Conservation (phyloP, 345 rosid species). For the Populus euphratica region DNA sequence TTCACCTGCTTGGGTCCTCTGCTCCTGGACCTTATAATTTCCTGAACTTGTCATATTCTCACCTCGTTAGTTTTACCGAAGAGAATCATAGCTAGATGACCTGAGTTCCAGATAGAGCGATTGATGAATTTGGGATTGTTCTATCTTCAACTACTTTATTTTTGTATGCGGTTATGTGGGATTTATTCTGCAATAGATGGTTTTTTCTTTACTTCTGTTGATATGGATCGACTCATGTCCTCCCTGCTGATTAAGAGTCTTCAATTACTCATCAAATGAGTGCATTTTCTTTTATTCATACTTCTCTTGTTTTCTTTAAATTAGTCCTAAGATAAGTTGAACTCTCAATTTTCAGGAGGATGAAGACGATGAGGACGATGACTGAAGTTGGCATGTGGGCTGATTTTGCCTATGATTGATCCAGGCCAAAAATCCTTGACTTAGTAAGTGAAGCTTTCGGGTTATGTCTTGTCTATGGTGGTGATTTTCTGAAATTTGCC, state of each 20-base stretch:
- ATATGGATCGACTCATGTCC: background rate
- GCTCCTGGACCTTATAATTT: no score
- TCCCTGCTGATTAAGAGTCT: background rate
- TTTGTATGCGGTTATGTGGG: background rate
- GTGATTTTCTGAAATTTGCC: background rate
- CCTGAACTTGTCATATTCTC: background rate
- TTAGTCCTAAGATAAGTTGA: background rate
- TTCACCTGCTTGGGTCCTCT: background rate
- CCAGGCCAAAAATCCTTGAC: constrained; percentile 2
- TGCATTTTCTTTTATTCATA: background rate
- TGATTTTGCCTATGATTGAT: background rate
- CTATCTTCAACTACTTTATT: background rate
- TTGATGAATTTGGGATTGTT: background rate
- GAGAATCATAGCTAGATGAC: background rate
- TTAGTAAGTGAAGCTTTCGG: constrained; percentile 2
- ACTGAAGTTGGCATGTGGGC: background rate
- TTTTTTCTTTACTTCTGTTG: background rate
- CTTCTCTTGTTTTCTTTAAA: background rate
- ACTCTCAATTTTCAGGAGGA: background rate
- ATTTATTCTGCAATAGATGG: no score
- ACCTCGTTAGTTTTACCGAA: background rate
- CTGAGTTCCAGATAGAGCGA: background rate
- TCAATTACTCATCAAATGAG: background rate
- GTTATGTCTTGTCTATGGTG: constrained; percentile 4
- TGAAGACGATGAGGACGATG: background rate